Conservation (phyloP, 1,284 basidiomycete species). For the Ustilago esculenta region DNA sequence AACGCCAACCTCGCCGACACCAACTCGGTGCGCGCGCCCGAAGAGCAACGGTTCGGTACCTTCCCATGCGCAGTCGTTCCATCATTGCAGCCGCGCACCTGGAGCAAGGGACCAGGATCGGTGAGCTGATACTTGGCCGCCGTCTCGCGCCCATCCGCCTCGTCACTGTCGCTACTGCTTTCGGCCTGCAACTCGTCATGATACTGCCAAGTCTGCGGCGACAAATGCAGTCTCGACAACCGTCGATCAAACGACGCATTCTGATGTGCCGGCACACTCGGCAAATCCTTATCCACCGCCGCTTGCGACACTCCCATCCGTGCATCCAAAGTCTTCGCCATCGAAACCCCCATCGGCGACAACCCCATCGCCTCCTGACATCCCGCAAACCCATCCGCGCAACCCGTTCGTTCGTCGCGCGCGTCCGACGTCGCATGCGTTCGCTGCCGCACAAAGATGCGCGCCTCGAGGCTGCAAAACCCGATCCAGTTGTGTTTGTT, state of each 20-base stretch:
- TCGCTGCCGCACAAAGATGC: slow-evolving; percentile 35
- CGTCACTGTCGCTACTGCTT: slow-evolving; percentile 13
- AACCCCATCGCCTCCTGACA: not conserved
- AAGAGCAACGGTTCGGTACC: slow-evolving; percentile 8
- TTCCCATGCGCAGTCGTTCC: not conserved
- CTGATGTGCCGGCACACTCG: slow-evolving; percentile 22
- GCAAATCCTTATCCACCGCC: slow-evolving; percentile 26
- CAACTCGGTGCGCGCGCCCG: slow-evolving; percentile 17
- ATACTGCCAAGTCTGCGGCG: slow-evolving; percentile 16
- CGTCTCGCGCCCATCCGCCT: slow-evolving; percentile 3
- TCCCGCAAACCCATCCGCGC: too few species aligned
- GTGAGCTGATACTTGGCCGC: slow-evolving; percentile 24
- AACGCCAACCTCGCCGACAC: slow-evolving; percentile 39
- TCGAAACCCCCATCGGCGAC: slow-evolving; percentile 13
- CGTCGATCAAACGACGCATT: slow-evolving; percentile 37
- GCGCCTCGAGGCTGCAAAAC: slow-evolving; percentile 37
- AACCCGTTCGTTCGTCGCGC: not conserved
- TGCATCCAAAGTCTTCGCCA: slow-evolving; percentile 1
- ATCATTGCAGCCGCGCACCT: not conserved
- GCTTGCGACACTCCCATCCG: not conserved
- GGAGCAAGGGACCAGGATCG: slow-evolving; percentile 25
- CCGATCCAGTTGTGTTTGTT: slow-evolving; percentile 51
- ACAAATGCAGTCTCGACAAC: slow-evolving; percentile 26
- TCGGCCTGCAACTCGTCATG: slow-evolving; percentile 37
- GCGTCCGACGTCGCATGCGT: not conserved